Evolutionary conservation across 139 green algal genomes (phyloP), one percentile per base, ranked within the genome.

Genomic region (Astrephomene gubernaculifera): DNA sequence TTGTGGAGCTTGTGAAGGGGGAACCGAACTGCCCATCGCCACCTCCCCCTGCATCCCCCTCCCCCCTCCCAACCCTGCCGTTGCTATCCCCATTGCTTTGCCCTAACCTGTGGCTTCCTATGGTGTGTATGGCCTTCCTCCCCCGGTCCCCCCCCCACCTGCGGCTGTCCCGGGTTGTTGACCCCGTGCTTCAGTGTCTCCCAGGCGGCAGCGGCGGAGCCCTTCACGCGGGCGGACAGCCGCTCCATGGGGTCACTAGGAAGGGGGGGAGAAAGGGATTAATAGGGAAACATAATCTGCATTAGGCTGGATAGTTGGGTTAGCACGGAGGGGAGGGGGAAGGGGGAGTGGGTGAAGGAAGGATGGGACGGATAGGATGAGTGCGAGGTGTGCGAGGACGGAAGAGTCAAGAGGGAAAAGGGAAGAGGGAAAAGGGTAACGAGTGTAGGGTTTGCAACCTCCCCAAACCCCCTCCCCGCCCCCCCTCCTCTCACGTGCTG

Each of bases 131-230:
- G 35, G 67, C 12, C 25, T 39, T 5, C 68, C 68, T 2, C 39
- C 17, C 41, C 43, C 29, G 21, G 5, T 8, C 12, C 61, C n/a
- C 3, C n/a, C 7, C 64, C 33, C 45, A 64, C 80, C 80, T 87
- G 81, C 38, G 81, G 81, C 68, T 87, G 81, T 1, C 81, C 81
- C 5, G 68, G 52, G 52, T 87, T 79, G 70, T 87, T 87, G 53
- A 87, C 81, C 17, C 81, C 81, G 53, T 81, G 69, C 53, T 87
- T 87, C 27, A 87, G 81, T 0, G 81, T 87, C 69, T 87, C 81
- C 81, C 81, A 87, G 45, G n/a, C 81, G 27, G 43, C 70, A 0
- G 24, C 1, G 29, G 53, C 81, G 41, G 68, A 41, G 38, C 72
- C 52, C 53, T 64, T 73, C 38, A 65, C 3, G 6, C 64, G 79